Evolutionary conservation across 208 protist species (phyloP), one percentile per base, ranked within the genome.

Genomic region (Tritrichomonas foetus): DNA sequence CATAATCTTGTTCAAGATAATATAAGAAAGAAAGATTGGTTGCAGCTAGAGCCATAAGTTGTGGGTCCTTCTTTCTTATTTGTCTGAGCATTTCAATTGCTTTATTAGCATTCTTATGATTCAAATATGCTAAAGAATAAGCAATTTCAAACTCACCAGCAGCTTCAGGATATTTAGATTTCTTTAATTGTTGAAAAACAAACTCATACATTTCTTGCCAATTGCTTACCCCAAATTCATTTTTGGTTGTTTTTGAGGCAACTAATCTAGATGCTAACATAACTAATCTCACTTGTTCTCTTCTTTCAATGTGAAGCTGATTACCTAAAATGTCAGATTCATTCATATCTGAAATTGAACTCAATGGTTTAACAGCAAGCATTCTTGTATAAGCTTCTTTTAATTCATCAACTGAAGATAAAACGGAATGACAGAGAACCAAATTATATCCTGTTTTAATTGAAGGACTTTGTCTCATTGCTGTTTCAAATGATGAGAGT

Each of bases 11-110:
- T 94, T 99, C 98, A n/a, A 99, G 96, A 95, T 99, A 99, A 96
- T 99, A 99, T 39, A 99, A 96, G 94, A 98, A 99, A 14, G 97
- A 97, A 36, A 99, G 95, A 96, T 99, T 99, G 75, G 98, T 99
- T 92, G 98, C 97, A 30, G 98, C 98, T 25, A 89, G 47, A 41
- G 41, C 47, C 78, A 89, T 89, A 11, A 89, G 47, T 33, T 25
- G 16, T 57, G 78, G 78, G 30, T 89, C 78, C 57, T 89, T 89
- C 78, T 89, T 89, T 20, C 78, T 53, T 27, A 89, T 89, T 0
- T 36, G 1, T 25, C 78, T 3, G 5, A 89, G n/a, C 78, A 89
- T 89, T 11, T 89, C 78, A 50, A 89, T 89, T 0, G 78, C 78
- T 89, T 89, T 89, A 22, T 53, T 47, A 33, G 47, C 47, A 89